phyloP scores from a whole-genome alignment of 768 basidiomycete genomes.

The Termitomyces eurrhizus region DNA sequence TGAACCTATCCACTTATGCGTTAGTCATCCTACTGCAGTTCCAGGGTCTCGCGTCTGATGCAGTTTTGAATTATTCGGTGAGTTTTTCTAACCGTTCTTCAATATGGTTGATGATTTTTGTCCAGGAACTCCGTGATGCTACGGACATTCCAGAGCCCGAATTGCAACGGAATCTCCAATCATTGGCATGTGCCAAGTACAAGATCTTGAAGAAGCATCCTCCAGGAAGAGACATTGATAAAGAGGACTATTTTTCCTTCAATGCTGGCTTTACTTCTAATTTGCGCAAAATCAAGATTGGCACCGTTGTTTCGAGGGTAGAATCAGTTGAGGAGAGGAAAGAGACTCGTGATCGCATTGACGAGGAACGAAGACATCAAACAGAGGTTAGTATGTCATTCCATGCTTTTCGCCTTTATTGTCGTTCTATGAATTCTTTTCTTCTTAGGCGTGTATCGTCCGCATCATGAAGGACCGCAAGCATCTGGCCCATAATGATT shows the following conservation, averaged over 20 bases:
- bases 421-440: slow-evolving; percentile 2
- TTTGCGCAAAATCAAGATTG: slow-evolving; percentile 89
- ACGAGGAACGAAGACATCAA: slow-evolving; percentile 87
- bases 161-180: slow-evolving; percentile 90
- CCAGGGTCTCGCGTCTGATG: slow-evolving; percentile 62
- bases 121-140: slow-evolving; percentile 77
- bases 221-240: slow-evolving; percentile 74
- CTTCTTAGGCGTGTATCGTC: slow-evolving; percentile 87
- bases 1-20: slow-evolving; percentile 90
- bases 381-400: slow-evolving; percentile 60
- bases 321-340: slow-evolving; percentile 84
- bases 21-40: slow-evolving; percentile 87
- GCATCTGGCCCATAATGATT: slow-evolving; percentile 80
- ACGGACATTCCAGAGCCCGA: slow-evolving; percentile 75
- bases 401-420: slow-evolving; percentile 17
- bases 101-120: neutral
- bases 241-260: slow-evolving; percentile 84
- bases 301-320: slow-evolving; percentile 82
- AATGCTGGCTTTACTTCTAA: slow-evolving; percentile 77
- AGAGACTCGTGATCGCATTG: slow-evolving; percentile 87
- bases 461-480: slow-evolving; percentile 98
- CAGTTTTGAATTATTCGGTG: slow-evolving; percentile 75
- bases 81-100: slow-evolving; percentile 16
- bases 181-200: slow-evolving; percentile 92
- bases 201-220: slow-evolving; percentile 92